A percentile compares a stretch with the other conserved stretches of the same genome.
phyloP scores from a whole-genome alignment of 768 basidiomycete genomes.

The Phanerochaete sordida region DNA sequence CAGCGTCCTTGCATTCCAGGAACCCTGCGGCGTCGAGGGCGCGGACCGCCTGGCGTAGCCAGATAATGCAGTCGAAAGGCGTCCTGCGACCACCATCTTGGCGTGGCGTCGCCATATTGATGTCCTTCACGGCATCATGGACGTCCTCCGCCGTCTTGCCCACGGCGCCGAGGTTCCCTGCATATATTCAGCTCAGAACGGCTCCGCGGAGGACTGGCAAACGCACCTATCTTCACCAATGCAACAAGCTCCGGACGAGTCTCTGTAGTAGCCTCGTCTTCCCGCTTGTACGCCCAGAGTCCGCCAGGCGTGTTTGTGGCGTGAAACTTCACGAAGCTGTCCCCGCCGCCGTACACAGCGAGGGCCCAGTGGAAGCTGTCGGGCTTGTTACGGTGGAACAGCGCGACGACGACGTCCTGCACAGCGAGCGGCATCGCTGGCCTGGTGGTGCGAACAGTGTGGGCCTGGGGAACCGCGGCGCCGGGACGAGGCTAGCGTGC shows the following conservation, averaged over 20 bases:
- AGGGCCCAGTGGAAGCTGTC: neutral
- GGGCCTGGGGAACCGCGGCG: too few relatives aligned
- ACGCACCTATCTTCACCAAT: neutral
- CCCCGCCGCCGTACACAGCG: neutral
- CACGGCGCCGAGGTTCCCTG: neutral
- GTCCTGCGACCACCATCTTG: neutral
- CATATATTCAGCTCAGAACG: neutral
- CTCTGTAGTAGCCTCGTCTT: neutral
- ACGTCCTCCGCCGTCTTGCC: neutral
- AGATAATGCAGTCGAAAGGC: neutral
- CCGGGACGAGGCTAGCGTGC: neutral
- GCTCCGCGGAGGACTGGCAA: neutral
- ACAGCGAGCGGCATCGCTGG: neutral
- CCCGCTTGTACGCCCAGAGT: neutral
- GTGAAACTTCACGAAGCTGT: neutral
- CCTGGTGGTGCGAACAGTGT: neutral
- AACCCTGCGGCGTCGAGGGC: neutral
- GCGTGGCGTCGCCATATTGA: neutral
- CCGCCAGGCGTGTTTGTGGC: neutral
- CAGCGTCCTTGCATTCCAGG: neutral
- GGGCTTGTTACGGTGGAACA: neutral
- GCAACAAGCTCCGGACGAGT: neutral
- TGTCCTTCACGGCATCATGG: neutral
- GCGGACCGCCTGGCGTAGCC: neutral
- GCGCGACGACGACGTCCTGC: neutral